phyloP scores from a whole-genome alignment of 441 rosid genomes.

The Eugenia klotzschiana region DNA sequence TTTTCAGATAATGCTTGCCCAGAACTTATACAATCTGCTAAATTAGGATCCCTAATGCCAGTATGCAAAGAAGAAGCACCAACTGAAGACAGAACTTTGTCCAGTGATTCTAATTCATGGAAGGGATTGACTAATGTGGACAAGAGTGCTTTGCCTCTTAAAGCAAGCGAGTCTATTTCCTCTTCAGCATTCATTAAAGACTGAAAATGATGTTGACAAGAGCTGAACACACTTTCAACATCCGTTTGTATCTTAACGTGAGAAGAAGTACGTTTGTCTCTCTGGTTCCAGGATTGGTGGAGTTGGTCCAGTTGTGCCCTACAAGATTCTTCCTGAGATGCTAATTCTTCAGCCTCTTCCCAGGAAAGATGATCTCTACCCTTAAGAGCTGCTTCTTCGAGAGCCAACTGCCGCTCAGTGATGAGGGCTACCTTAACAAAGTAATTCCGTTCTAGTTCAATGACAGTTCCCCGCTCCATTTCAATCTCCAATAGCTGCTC shows the following conservation, averaged over 20 bases:
- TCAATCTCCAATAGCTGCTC: constrained; percentile 78
- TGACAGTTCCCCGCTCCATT: constrained; percentile 66
- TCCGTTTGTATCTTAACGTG: constrained; percentile 57
- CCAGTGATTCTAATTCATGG: not conserved
- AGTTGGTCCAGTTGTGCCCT: constrained; percentile 81
- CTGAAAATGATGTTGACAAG: constrained; percentile 51
- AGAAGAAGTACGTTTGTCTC: constrained; percentile 53
- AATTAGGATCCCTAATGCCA: constrained; percentile 25
- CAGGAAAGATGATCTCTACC: constrained; percentile 93
- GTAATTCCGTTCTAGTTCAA: constrained; percentile 80
- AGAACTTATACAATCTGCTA: constrained; percentile 42
- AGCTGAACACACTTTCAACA: constrained; percentile 38
- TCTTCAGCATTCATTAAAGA: constrained; percentile 43
- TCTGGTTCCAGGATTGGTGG: constrained; percentile 80
- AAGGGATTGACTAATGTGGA: no score
- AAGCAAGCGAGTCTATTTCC: constrained; percentile 11
- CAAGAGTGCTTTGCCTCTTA: constrained; percentile 16
- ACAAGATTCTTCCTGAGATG: constrained; percentile 97
- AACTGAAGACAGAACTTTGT: constrained; percentile 31
- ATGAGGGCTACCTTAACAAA: constrained; percentile 79
- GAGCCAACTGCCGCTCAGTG: constrained; percentile 81
- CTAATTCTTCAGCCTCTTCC: constrained; percentile 99
- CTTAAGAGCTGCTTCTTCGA: constrained; percentile 80
- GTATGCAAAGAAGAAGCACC: constrained; percentile 29
- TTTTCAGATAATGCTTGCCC: constrained; percentile 50